A percentile compares a stretch with the other conserved stretches of the same genome.
phyloP scores from a whole-genome alignment of 352 stramenopile species.

The Hyaloperonospora arabidopsidis region DNA sequence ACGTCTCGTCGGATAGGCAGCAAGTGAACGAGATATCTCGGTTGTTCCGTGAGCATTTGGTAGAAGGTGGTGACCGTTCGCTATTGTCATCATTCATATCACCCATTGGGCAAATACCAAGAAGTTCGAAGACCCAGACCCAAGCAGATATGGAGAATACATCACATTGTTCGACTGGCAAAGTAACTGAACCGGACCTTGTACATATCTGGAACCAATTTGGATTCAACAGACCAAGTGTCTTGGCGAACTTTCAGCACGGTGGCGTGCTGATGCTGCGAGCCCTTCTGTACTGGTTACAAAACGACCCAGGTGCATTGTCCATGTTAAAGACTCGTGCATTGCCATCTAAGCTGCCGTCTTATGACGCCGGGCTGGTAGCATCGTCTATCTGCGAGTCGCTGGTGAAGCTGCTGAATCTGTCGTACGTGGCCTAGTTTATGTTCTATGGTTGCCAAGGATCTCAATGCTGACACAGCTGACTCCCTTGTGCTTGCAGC shows the following conservation, averaged over 20 bases:
- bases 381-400: slow-evolving; percentile 61
- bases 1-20: slow-evolving; percentile 56
- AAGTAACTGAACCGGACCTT: slow-evolving; percentile 24
- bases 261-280: slow-evolving; percentile 63
- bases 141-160: slow-evolving; percentile 6
- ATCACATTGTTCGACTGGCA: slow-evolving; percentile 5
- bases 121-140: slow-evolving; percentile 10
- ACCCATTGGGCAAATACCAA: neutral
- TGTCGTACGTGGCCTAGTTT: slow-evolving; percentile 41
- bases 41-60: slow-evolving; percentile 41
- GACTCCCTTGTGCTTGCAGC: slow-evolving; percentile 19
- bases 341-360: slow-evolving; percentile 44
- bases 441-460: neutral
- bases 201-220: slow-evolving; percentile 68
- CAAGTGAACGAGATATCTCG: slow-evolving; percentile 59
- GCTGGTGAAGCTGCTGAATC: slow-evolving; percentile 61
- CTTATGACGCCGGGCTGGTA: slow-evolving; percentile 65
- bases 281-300: slow-evolving; percentile 56
- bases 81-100: slow-evolving; percentile 4
- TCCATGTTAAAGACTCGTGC: slow-evolving; percentile 44
- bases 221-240: slow-evolving; percentile 54
- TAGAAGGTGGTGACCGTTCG: neutral
- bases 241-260: slow-evolving; percentile 74
- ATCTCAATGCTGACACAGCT: slow-evolving; percentile 10
- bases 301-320: slow-evolving; percentile 42